Evolutionary conservation across 768 basidiomycete species (phyloP).

Genomic region (Tulasnella sp.): DNA sequence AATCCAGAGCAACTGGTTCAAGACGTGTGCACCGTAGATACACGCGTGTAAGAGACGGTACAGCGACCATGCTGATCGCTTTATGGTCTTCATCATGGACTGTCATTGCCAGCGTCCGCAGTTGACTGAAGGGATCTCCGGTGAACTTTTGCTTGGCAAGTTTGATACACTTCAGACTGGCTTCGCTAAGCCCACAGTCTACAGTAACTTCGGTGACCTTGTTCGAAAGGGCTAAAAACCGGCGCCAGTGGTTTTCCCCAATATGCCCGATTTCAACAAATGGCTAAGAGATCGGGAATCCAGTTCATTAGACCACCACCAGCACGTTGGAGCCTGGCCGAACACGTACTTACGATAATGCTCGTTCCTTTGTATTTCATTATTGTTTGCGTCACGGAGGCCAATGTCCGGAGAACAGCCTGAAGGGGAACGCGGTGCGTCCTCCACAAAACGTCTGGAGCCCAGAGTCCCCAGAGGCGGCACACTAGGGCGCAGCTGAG

Average conservation of each 20-base stretch:
- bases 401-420: neutral
- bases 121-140: too few relatives aligned
- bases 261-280: neutral
- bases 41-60: neutral
- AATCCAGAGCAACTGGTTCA: neutral
- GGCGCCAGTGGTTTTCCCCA: neutral
- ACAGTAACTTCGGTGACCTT: neutral
- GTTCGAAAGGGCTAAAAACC: neutral
- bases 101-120: too few relatives aligned
- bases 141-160: too few relatives aligned
- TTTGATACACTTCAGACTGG: neutral
- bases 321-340: too few relatives aligned
- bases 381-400: neutral
- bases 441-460: neutral
- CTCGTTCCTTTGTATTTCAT: neutral
- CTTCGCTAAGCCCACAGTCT: neutral
- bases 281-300: too few relatives aligned
- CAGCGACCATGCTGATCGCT: neutral
- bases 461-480: neutral
- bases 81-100: too few relatives aligned
- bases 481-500: neutral
- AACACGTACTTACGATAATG: too few relatives aligned
- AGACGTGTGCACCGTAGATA: neutral
- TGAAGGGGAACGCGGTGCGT: neutral
- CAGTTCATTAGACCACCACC: too few relatives aligned